Conservation (phyloP, 345 rosid species). For the Gossypium ekmanianum region DNA sequence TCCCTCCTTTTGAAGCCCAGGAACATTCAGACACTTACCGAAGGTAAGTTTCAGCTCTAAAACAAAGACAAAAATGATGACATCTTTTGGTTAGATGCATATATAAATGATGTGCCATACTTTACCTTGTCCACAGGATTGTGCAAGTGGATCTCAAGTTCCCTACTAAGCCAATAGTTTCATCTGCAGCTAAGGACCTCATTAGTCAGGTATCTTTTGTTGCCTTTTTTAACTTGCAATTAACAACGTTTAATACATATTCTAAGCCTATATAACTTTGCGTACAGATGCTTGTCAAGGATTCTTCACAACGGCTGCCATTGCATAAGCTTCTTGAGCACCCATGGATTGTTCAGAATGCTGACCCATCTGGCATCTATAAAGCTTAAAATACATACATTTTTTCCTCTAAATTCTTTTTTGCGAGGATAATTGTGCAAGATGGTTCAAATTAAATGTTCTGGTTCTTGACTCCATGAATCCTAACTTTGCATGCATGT, state of each 20-base stretch:
- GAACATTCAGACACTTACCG: slow-evolving; percentile 92
- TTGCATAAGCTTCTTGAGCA: slow-evolving; percentile 89
- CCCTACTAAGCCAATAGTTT: slow-evolving; percentile 82
- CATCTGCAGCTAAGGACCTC: slow-evolving; percentile 87
- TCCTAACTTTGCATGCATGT: background rate
- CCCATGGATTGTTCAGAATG: slow-evolving; percentile 92
- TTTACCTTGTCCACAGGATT: slow-evolving; percentile 46
- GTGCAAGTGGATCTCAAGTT: slow-evolving; percentile 95
- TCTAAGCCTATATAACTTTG: background rate
- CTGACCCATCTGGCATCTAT: slow-evolving; percentile 85
- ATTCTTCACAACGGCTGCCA: slow-evolving; percentile 70
- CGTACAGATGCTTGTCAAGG: slow-evolving; percentile 93
- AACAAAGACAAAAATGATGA: background rate
- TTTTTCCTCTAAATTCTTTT: background rate
- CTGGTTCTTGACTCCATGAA: background rate
- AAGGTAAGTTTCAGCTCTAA: slow-evolving; percentile 41
- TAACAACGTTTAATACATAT: background rate
- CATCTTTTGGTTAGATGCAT: background rate
- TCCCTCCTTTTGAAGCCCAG: slow-evolving; percentile 89
- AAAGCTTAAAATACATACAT: slow-evolving; percentile 32
- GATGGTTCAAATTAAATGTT: background rate
- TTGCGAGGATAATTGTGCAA: background rate
- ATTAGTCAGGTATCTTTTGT: slow-evolving; percentile 60
- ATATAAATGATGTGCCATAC: background rate
- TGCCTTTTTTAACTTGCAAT: background rate